A percentile compares a stretch with the other conserved stretches of the same genome.
Conservation (phyloP, 2,329 filamentous ascomycete species). For the Geoglossum cookeanum region DNA sequence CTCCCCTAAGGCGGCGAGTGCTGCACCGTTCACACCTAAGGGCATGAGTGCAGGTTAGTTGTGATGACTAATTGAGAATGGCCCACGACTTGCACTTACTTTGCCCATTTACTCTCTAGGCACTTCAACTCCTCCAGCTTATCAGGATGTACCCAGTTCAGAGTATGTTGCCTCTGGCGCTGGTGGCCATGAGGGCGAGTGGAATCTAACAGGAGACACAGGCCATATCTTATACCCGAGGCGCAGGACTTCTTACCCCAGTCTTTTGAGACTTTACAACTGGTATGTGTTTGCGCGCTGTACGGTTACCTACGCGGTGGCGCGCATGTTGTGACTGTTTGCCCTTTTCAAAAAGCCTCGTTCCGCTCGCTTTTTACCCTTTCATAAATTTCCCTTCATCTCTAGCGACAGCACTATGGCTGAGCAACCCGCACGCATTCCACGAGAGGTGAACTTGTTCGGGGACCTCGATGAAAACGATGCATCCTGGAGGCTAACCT, state of each 20-base stretch:
- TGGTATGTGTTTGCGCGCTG: constrained; percentile 22
- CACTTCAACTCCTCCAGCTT: not conserved
- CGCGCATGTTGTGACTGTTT: not conserved
- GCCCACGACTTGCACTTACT: constrained; percentile 5
- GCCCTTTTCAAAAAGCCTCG: not conserved
- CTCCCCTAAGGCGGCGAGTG: constrained; percentile 76
- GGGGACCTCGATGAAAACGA: not conserved
- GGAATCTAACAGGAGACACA: not conserved
- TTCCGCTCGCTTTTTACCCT: not conserved
- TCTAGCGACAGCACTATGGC: not conserved
- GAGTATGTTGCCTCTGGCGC: not conserved
- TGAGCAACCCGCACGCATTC: constrained; percentile 25
- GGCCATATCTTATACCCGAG: constrained; percentile 18
- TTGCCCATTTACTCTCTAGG: not conserved
- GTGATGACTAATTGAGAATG: not conserved
- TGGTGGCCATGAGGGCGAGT: not conserved
- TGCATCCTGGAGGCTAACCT: not conserved
- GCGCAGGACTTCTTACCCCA: constrained; percentile 26
- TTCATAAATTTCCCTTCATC: constrained; percentile 7
- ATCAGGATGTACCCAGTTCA: constrained; percentile 15
- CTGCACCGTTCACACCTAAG: constrained; percentile 67
- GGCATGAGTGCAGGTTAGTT: constrained; percentile 18
- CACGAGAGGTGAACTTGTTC: not conserved
- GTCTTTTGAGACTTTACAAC: constrained; percentile 26
- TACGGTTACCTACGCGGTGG: not conserved